phyloP scores from a whole-genome alignment of 495 filamentous ascomycete species.

The Pseudotulostoma volvatum region DNA sequence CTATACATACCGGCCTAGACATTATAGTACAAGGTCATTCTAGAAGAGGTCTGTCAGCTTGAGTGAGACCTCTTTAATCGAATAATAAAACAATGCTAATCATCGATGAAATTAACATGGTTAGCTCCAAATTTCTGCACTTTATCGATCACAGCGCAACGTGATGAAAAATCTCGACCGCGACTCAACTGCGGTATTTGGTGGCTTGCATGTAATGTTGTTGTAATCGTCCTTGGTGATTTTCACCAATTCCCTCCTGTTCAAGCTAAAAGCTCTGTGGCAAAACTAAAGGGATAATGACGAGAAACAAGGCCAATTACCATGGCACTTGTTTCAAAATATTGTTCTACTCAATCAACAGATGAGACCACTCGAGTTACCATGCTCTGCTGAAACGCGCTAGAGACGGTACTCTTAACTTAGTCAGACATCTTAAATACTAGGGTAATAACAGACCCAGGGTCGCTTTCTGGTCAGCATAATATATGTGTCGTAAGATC shows the following conservation, averaged over 20 bases:
- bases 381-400: background rate
- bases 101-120: background rate
- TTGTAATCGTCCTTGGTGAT: background rate
- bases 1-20: background rate
- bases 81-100: background rate
- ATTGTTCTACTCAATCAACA: background rate
- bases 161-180: background rate
- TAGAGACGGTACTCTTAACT: background rate
- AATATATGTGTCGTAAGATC: background rate
- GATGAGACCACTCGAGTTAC: background rate
- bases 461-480: background rate
- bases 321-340: background rate
- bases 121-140: background rate
- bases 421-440: background rate
- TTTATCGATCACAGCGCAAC: background rate
- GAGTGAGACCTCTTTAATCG: background rate
- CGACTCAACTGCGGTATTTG: background rate
- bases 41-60: background rate
- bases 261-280: background rate
- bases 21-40: background rate
- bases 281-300: background rate
- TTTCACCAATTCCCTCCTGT: background rate
- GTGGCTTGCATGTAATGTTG: background rate
- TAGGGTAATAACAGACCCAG: background rate
- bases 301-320: background rate